phyloP scores from a whole-genome alignment of 1,284 basidiomycete genomes.

The Thecaphora thlaspeos region DNA sequence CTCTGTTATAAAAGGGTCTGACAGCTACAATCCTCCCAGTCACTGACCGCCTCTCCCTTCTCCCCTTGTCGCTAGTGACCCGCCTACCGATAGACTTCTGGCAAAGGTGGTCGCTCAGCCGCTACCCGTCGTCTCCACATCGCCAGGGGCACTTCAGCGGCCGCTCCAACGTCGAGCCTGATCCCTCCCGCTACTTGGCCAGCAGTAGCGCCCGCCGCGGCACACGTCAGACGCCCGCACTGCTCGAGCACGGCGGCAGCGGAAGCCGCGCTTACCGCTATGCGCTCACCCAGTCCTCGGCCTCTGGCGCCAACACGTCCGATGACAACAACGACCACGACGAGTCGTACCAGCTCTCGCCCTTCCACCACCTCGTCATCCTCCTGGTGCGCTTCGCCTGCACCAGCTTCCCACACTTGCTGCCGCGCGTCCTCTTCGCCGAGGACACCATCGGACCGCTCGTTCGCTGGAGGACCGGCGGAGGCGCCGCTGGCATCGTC shows the following conservation, averaged over 20 bases:
- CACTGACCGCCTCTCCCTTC: conserved; percentile 2
- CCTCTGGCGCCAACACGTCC: conserved; percentile 3
- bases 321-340: conserved; percentile 21
- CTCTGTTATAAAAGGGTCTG: too few relatives aligned
- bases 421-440: conserved; percentile 52
- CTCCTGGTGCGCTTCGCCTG: conserved; percentile 49
- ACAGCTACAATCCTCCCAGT: too few relatives aligned
- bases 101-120: conserved; percentile 34
- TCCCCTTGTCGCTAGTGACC: conserved; percentile 4
- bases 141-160: neutral
- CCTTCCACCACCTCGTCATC: conserved; percentile 50
- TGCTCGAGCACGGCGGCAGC: too few relatives aligned
- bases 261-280: neutral
- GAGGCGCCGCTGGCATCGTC: conserved; percentile 39
- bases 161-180: too few relatives aligned
- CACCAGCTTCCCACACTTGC: conserved; percentile 48
- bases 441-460: conserved; percentile 54
- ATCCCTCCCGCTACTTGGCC: too few relatives aligned
- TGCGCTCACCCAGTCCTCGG: neutral
- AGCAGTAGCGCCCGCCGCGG: too few relatives aligned
- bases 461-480: conserved; percentile 54
- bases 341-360: conserved; percentile 31
- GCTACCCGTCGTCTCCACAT: conserved; percentile 8
- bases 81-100: conserved; percentile 37
- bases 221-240: too few relatives aligned